Evolutionary conservation across 2,329 filamentous ascomycete species (phyloP), one percentile per base, ranked within the genome.

Genomic region (Apiospora malaysiana): DNA sequence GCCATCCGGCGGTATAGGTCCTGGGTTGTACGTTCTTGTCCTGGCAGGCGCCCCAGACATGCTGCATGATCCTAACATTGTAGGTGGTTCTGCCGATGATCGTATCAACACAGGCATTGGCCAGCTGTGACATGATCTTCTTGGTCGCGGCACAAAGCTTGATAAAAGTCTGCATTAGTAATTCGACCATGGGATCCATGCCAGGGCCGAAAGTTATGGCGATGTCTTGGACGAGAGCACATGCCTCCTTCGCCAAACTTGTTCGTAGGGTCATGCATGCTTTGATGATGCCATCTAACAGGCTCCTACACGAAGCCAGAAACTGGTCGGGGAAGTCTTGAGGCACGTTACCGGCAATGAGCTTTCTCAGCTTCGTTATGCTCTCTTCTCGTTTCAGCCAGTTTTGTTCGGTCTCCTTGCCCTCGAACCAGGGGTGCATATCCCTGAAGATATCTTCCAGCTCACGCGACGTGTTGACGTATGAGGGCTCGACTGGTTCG

Each of bases 11-110:
- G 1, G 91, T 92, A 80, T 92, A 97, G 1, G 89, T 89, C 72
- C 96, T 90, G 21, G 95, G 92, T 78, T 96, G 93, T 2, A 95
- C 92, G 78, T 98, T 98, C 84, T 98, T 98, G 83, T 99, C 95
- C 79, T 97, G 92, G 73, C 89, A 92, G 32, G 95, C 95, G 69
- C 85, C 84, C 85, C 91, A 93, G 66, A 98, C 85, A 77, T 98
- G 95, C 80, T 97, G 93, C 86, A 98, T 88, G 73, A 98, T 87
- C 40, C 94, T 92, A 72, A 87, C 85, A 73, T 88, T 95, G 82
- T 95, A 98, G 0, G 94, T 92, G 42, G 92, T 92, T 75, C 92
- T 91, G 73, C 90, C 89, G 73, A 98, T 88, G 69, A 99, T 91
- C 25, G 87, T 90, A 74, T 96, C 92, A n/a, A 97, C 91, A 0